A percentile compares a stretch with the other conserved stretches of the same genome.
These are phyloP conservation scores for Luffa acutangula DNA, from an alignment of 306 rosid species.

Conservation along the genomic window DNA sequence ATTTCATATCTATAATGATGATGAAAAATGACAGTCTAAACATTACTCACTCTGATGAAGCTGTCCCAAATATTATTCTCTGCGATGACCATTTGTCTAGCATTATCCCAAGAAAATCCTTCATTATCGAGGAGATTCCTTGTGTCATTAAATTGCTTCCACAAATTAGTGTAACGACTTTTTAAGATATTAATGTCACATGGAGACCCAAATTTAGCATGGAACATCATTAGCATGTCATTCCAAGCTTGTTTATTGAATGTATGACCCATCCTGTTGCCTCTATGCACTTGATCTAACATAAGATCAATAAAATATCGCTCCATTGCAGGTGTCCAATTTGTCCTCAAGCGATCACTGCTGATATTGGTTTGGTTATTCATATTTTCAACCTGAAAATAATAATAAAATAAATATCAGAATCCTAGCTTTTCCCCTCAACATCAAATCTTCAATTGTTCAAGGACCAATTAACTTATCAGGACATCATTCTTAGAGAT, in stretches of 20 bases:
- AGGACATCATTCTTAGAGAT: neutral
- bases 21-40: neutral
- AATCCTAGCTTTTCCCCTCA: neutral
- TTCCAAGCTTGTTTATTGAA: conserved; percentile 54
- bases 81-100: conserved; percentile 33
- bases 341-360: conserved; percentile 27
- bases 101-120: conserved; percentile 45
- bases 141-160: conserved; percentile 37
- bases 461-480: neutral
- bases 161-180: conserved; percentile 29
- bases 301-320: conserved; percentile 30
- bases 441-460: neutral
- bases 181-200: conserved; percentile 37
- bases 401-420: neutral
- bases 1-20: neutral
- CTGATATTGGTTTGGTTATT: conserved; percentile 19
- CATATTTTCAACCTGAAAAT: conserved; percentile 15
- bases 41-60: conserved; percentile 28
- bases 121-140: conserved; percentile 39
- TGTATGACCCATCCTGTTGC: conserved; percentile 45
- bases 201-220: conserved; percentile 28
- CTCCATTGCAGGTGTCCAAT: conserved; percentile 40
- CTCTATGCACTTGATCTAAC: conserved; percentile 46
- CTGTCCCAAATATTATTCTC: conserved; percentile 36
- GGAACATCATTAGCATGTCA: conserved; percentile 39